These are phyloP conservation scores for Fusarium denticulatum DNA, from an alignment of 2,329 filamentous ascomycete genomes.

Conservation along the genomic window DNA sequence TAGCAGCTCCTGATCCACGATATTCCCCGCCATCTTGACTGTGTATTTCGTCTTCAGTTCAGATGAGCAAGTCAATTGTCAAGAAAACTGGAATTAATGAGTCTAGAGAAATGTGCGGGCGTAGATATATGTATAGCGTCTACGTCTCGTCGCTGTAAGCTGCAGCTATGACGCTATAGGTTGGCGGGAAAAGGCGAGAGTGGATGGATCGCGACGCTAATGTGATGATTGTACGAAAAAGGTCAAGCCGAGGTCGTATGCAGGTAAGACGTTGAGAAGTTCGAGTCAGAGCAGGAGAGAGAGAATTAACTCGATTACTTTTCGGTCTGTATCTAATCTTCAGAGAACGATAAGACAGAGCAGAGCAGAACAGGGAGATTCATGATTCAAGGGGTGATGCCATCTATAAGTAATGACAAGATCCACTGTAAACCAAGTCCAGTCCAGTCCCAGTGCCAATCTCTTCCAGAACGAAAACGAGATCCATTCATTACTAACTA, in stretches of 20 bases:
- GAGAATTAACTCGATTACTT: conserved; percentile 5
- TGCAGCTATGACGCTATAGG: conserved; percentile 40
- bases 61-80: neutral
- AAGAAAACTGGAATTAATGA: neutral
- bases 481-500: conserved; percentile 29
- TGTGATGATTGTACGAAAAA: conserved; percentile 2
- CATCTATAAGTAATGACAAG: conserved; percentile 34
- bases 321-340: neutral
- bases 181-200: conserved; percentile 4
- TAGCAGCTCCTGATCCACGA: conserved; percentile 64
- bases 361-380: neutral
- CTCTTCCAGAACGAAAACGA: conserved; percentile 3
- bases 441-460: conserved; percentile 17
- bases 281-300: neutral
- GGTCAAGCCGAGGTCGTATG: conserved; percentile 17
- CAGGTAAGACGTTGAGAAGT: neutral
- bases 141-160: neutral
- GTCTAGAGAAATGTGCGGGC: conserved; percentile 1
- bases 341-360: neutral
- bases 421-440: neutral
- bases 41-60: neutral
- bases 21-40: conserved; percentile 56
- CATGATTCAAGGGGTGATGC: conserved; percentile 23
- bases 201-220: conserved; percentile 29
- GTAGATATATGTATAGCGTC: conserved; percentile 10